Evolutionary conservation across 2,329 filamentous ascomycete genomes (phyloP).

Genomic region (Cordyceps sp.): DNA sequence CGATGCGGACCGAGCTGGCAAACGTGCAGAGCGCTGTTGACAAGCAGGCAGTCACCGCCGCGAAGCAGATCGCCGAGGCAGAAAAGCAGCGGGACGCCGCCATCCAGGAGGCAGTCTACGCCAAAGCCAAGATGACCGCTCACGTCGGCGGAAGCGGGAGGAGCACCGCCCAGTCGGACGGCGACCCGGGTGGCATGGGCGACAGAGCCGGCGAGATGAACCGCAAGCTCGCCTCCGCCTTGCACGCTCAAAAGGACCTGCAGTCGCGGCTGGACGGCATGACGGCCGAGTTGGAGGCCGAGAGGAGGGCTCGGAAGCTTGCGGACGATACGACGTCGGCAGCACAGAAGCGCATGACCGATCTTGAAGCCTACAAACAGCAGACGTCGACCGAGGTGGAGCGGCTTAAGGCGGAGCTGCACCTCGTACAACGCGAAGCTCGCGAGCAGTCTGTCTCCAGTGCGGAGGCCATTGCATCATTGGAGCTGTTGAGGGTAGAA

Average conservation of each 20-base stretch:
- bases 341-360: constrained; percentile 65
- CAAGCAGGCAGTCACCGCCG: constrained; percentile 69
- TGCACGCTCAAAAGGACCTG: constrained; percentile 68
- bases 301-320: constrained; percentile 63
- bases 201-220: constrained; percentile 50
- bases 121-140: constrained; percentile 80
- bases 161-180: constrained; percentile 41
- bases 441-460: constrained; percentile 68
- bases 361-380: constrained; percentile 72
- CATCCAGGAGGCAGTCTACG: constrained; percentile 88
- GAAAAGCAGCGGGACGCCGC: constrained; percentile 90
- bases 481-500: constrained; percentile 68
- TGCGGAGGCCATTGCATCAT: constrained; percentile 57
- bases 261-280: constrained; percentile 57
- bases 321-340: constrained; percentile 79
- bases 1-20: constrained; percentile 76
- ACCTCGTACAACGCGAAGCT: constrained; percentile 59
- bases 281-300: constrained; percentile 57
- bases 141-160: constrained; percentile 48
- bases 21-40: constrained; percentile 86
- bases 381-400: constrained; percentile 74
- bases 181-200: constrained; percentile 41
- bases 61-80: constrained; percentile 79
- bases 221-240: constrained; percentile 64
- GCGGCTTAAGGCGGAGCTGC: constrained; percentile 68